Base-by-base conservation (phyloP, 2,329 filamentous ascomycete genomes). In the Nemania sp. region DNA sequence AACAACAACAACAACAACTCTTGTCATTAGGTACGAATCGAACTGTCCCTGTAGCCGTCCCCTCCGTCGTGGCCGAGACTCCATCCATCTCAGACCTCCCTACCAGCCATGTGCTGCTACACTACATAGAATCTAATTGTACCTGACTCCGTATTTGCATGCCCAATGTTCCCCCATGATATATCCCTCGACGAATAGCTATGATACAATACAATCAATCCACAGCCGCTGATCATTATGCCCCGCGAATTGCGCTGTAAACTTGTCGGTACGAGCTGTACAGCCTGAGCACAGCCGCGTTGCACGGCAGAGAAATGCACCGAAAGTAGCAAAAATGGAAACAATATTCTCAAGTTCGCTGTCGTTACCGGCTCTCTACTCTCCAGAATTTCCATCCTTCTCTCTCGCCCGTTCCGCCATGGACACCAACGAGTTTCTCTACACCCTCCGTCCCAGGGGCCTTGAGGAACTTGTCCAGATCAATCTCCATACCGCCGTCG, bases 351-450 rank as follows among this genome's bases (percentile, higher is more conserved):
- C 50, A 43, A 25, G 20, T 25, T 21, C 50, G 57, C 57, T 54
- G 42, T 47, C 43, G 50, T 67, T 68, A 74, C 55, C 71, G 73
- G 66, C 76, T 80, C 69, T 87, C 84, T 34, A 87, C 83, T 66
- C 85, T 86, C 91, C 91, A 95, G 74, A 94, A 95, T 73, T 93
- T 93, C 91, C 91, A 95, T 2, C 90, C 90, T 69, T 91, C 88
- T 63, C 89, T 79, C 71, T 89, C 88, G 48, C 89, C 88, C 0
- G 80, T 81, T 21, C 85, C 81, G 3, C 87, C 87, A 57, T 85
- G 83, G 1, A 96, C 91, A 15, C 94, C 93, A 0, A 97, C 94
- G 42, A 99, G 79, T 68, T 84, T 83, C 76, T 98, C 94, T 18
- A 99, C 90, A 0, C 91, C 95, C 56, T 93, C 89, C 39, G 88